A percentile compares a stretch with the other conserved stretches of the same genome.
Conservation (phyloP, 2,329 filamentous ascomycete species). For the Pestalotiopsis sp. region DNA sequence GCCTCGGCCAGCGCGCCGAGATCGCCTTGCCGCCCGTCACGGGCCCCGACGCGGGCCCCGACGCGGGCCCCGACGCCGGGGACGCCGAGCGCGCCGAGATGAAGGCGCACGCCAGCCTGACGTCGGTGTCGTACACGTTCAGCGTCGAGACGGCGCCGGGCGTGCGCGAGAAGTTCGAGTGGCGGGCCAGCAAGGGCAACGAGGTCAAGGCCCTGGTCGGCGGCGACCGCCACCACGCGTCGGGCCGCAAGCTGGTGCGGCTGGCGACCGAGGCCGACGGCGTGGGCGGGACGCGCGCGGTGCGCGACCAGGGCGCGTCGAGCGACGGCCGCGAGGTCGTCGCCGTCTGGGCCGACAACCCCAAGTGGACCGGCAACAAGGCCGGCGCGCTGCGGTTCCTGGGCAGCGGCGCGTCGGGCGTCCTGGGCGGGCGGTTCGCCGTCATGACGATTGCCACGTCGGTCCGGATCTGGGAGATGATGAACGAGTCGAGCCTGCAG, state of each 20-base stretch:
- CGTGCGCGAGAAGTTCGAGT: constrained; percentile 42
- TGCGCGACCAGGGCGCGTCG: constrained; percentile 23
- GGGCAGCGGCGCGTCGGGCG: constrained; percentile 39
- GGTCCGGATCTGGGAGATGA: constrained; percentile 32
- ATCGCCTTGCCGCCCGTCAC: constrained; percentile 33
- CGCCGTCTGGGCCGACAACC: constrained; percentile 36
- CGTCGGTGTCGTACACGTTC: constrained; percentile 32
- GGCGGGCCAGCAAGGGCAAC: constrained; percentile 39
- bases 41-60: constrained; percentile 13
- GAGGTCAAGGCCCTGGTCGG: constrained; percentile 33
- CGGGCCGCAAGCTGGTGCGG: constrained; percentile 46
- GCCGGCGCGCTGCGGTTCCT: constrained; percentile 38
- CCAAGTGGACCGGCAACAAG: constrained; percentile 29
- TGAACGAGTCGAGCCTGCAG: constrained; percentile 11
- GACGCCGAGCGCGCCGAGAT: constrained; percentile 3
- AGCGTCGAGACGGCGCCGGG: constrained; percentile 31
- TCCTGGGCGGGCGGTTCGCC: constrained; percentile 43
- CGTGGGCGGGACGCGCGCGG: constrained; percentile 16
- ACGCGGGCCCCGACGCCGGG: background rate
- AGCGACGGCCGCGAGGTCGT: constrained; percentile 45
- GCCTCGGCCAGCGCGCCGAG: constrained; percentile 11
- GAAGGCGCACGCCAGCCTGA: constrained; percentile 1
- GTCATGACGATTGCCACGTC: constrained; percentile 44
- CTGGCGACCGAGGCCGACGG: constrained; percentile 22
- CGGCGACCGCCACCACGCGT: constrained; percentile 24